Percentiles rank a stretch among this genome's conserved stretches.
Conservation (phyloP, 2,329 filamentous ascomycete species). For the Botrytis sinoallii region DNA sequence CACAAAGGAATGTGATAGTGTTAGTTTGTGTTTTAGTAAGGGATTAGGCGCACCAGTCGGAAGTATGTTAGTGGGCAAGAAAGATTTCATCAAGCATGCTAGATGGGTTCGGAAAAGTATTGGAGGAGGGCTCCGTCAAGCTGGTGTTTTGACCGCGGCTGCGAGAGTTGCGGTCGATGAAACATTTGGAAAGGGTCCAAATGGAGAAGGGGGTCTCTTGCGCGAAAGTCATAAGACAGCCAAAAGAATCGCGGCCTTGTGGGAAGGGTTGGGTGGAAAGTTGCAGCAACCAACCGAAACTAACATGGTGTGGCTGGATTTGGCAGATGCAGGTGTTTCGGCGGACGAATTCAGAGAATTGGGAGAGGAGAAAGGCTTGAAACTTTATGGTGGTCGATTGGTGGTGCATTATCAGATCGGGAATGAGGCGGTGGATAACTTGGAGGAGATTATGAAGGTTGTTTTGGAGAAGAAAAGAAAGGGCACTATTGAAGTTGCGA, state of each 20-base stretch:
- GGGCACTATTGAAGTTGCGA: slow-evolving; percentile 14
- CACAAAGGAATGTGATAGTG: slow-evolving; percentile 66
- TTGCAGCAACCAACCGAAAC: slow-evolving; percentile 61
- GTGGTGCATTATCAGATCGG: slow-evolving; percentile 70
- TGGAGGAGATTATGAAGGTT: slow-evolving; percentile 47
- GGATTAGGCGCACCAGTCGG: slow-evolving; percentile 79
- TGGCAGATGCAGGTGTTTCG: slow-evolving; percentile 53
- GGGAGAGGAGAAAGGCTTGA: slow-evolving; percentile 56
- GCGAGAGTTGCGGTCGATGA: slow-evolving; percentile 76
- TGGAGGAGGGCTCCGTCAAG: slow-evolving; percentile 74
- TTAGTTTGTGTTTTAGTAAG: slow-evolving; percentile 79
- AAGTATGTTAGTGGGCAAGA: slow-evolving; percentile 62
- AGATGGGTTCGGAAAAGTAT: slow-evolving; percentile 78
- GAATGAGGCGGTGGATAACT: slow-evolving; percentile 52
- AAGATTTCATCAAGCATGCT: slow-evolving; percentile 58
- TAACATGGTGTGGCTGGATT: slow-evolving; percentile 73
- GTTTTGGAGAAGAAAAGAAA: slow-evolving; percentile 27
- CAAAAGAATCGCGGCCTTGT: slow-evolving; percentile 57
- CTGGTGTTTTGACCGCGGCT: slow-evolving; percentile 72
- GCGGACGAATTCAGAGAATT: slow-evolving; percentile 52
- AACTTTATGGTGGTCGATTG: slow-evolving; percentile 54
- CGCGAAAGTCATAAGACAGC: slow-evolving; percentile 59
- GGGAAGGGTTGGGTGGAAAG: slow-evolving; percentile 60
- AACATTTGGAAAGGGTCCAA: slow-evolving; percentile 62
- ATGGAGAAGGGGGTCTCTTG: slow-evolving; percentile 60